These are phyloP conservation scores for Amphicarpaea edgeworthii DNA, from an alignment of 306 rosid species.

Conservation along the genomic window DNA sequence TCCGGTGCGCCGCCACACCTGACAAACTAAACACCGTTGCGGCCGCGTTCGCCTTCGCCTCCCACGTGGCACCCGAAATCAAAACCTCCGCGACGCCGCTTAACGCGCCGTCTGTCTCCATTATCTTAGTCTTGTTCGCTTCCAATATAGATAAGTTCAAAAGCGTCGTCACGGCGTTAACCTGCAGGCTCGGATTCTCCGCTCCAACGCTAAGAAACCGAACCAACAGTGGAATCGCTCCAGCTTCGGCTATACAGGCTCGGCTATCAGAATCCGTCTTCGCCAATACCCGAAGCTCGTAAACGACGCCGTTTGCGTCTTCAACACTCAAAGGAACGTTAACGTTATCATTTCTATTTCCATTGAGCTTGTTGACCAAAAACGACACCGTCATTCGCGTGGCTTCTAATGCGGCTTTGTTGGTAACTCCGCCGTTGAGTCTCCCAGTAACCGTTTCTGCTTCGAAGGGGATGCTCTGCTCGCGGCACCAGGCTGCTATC, in stretches of 20 bases:
- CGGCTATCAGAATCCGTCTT: slow-evolving; percentile 87
- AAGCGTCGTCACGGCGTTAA: slow-evolving; percentile 86
- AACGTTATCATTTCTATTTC: too few relatives aligned
- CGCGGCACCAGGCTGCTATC: slow-evolving; percentile 87
- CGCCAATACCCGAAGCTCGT: slow-evolving; percentile 79
- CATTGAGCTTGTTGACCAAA: slow-evolving; percentile 64
- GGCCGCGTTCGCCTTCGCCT: slow-evolving; percentile 92
- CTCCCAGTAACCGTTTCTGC: slow-evolving; percentile 42
- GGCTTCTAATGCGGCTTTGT: slow-evolving; percentile 84
- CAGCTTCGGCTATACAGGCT: slow-evolving; percentile 78
- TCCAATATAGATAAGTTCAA: slow-evolving; percentile 82
- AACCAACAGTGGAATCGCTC: slow-evolving; percentile 74
- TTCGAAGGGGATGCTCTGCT: slow-evolving; percentile 69
- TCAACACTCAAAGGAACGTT: slow-evolving; percentile 42
- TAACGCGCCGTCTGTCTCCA: slow-evolving; percentile 81
- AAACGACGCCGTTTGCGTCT: slow-evolving; percentile 65
- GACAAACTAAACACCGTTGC: slow-evolving; percentile 84
- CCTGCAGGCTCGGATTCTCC: slow-evolving; percentile 62
- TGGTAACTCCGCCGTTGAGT: slow-evolving; percentile 50
- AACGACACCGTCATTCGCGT: slow-evolving; percentile 79
- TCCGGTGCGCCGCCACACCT: slow-evolving; percentile 55
- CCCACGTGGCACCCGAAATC: slow-evolving; percentile 79
- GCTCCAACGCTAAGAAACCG: slow-evolving; percentile 57
- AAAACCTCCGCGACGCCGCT: slow-evolving; percentile 79
- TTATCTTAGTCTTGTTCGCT: slow-evolving; percentile 69